These are phyloP conservation scores for Hypoxylon sp. DNA, from an alignment of 2,329 filamentous ascomycete species.

Conservation along the genomic window DNA sequence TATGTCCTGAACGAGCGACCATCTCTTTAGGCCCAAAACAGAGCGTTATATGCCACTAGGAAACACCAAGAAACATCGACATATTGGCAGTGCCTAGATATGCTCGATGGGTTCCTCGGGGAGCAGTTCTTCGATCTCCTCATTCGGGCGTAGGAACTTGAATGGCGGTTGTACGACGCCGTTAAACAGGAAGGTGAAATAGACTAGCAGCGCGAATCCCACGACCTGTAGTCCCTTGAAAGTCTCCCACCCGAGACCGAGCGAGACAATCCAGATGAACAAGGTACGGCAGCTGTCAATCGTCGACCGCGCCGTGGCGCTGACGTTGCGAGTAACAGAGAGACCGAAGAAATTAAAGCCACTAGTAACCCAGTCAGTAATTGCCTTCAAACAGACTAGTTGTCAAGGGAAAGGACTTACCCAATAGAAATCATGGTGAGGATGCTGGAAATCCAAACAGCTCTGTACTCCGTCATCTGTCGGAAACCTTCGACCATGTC, in stretches of 20 bases:
- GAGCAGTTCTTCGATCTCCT: conserved; percentile 73
- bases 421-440: conserved; percentile 98
- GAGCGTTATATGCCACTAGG: not conserved
- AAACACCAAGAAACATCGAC: not conserved
- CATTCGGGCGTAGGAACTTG: conserved; percentile 70
- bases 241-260: conserved; percentile 93
- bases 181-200: conserved; percentile 97
- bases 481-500: conserved; percentile 88
- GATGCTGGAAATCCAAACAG: conserved; percentile 81
- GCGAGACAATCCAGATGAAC: conserved; percentile 97
- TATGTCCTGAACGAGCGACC: not conserved
- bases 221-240: conserved; percentile 97
- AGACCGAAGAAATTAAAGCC: conserved; percentile 99
- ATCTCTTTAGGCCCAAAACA: not conserved
- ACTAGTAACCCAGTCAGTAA: conserved; percentile 58
- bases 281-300: conserved; percentile 98
- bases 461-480: conserved; percentile 78
- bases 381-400: no score
- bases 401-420: conserved; percentile 68
- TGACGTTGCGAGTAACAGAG: conserved; percentile 89
- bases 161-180: conserved; percentile 89
- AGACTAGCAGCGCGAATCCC: conserved; percentile 90
- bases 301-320: conserved; percentile 91
- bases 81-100: conserved; percentile 36
- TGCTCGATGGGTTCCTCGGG: conserved; percentile 90